These are phyloP conservation scores for Gossypium trilobum DNA, from an alignment of 441 rosid species.

Conservation along the genomic window DNA sequence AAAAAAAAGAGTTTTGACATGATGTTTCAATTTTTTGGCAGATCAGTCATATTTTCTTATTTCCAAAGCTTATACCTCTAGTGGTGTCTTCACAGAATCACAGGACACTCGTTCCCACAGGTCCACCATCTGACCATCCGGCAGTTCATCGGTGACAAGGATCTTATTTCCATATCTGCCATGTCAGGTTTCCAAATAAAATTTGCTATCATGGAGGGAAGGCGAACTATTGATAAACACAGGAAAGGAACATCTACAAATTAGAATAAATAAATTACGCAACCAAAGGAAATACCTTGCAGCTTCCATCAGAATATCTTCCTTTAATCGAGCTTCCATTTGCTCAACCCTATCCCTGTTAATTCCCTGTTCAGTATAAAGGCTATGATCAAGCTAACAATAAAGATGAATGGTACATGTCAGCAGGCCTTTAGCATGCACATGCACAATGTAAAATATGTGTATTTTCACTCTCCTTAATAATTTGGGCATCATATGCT, in stretches of 20 bases:
- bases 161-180: conserved; percentile 93
- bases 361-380: conserved; percentile 61
- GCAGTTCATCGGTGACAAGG: conserved; percentile 97
- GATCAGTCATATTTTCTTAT: conserved; percentile 11
- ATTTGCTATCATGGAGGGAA: conserved; percentile 16
- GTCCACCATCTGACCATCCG: conserved; percentile 98
- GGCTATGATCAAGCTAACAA: conserved; percentile 8
- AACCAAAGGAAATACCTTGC: conserved; percentile 46
- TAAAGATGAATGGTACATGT: conserved; percentile 16
- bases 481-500: neutral
- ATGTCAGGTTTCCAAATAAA: conserved; percentile 25
- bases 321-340: conserved; percentile 90
- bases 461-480: neutral
- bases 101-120: conserved; percentile 91
- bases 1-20: conserved; percentile 10
- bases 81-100: conserved; percentile 88
- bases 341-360: conserved; percentile 87
- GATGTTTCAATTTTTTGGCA: conserved; percentile 16
- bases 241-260: conserved; percentile 1
- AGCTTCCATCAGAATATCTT: conserved; percentile 85
- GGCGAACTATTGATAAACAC: conserved; percentile 12
- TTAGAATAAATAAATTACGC: conserved; percentile 8
- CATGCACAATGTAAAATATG: neutral
- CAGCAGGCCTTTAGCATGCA: neutral
- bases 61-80: conserved; percentile 49